phyloP scores from a whole-genome alignment of 2,329 filamentous ascomycete genomes.

The Ophiosphaerella korrae region DNA sequence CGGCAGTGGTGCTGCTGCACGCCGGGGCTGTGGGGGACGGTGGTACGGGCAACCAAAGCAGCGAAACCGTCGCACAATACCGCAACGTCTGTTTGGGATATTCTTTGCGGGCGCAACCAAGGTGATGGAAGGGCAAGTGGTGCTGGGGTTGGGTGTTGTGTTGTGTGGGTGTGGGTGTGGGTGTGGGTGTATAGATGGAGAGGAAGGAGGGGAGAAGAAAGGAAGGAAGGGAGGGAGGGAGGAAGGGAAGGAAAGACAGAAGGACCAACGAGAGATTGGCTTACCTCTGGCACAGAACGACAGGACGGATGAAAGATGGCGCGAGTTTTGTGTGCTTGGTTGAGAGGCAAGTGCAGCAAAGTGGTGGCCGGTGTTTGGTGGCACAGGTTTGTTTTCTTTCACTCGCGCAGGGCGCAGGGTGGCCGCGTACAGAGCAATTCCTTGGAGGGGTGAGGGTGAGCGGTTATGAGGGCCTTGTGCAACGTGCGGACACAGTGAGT shows the following conservation, averaged over 20 bases:
- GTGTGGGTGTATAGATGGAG: too few relatives aligned
- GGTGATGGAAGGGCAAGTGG: conserved; percentile 14
- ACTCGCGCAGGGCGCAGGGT: conserved; percentile 20
- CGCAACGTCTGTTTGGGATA: conserved; percentile 30
- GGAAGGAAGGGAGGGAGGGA: not conserved
- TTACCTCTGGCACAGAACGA: conserved; percentile 33
- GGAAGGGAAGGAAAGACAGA: conserved; percentile 10
- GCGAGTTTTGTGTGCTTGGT: conserved; percentile 14
- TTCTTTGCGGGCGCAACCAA: conserved; percentile 23
- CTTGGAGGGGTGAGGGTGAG: conserved; percentile 14
- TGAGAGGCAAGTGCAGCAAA: conserved; percentile 22
- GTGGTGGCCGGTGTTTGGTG: conserved; percentile 24
- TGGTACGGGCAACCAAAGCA: conserved; percentile 38
- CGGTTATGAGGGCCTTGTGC: conserved; percentile 27
- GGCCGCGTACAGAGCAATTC: conserved; percentile 10
- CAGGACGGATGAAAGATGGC: not conserved
- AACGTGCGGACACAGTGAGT: conserved; percentile 27
- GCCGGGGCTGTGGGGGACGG: conserved; percentile 38
- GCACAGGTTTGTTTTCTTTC: conserved; percentile 35
- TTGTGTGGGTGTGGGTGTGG: too few relatives aligned
- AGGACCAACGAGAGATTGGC: conserved; percentile 33
- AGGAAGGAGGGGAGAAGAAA: too few relatives aligned
- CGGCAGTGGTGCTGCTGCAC: conserved; percentile 39
- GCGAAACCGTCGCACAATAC: conserved; percentile 40
- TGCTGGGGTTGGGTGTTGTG: not conserved